These are phyloP conservation scores for Bryoglossum gracile DNA, from an alignment of 495 filamentous ascomycete genomes.

Conservation along the genomic window DNA sequence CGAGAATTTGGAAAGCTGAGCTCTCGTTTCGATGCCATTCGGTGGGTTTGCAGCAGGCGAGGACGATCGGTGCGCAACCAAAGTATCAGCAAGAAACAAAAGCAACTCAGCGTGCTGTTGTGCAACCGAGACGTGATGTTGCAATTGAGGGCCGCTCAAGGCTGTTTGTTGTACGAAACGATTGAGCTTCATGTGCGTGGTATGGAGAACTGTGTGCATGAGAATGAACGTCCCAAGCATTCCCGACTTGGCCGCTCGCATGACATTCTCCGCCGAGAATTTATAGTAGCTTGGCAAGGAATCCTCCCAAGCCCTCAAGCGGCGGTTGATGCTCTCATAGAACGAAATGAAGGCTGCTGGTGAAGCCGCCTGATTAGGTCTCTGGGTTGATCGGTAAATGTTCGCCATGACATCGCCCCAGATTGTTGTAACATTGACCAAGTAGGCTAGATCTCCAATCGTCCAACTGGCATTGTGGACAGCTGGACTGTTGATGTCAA, in stretches of 20 bases:
- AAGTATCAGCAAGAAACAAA: conserved; percentile 27
- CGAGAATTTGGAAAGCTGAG: conserved; percentile 25
- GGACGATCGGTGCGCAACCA: conserved; percentile 1
- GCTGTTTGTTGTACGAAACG: conserved; percentile 44
- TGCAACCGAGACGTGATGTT: conserved; percentile 34
- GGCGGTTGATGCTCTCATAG: conserved; percentile 39
- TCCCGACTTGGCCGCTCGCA: conserved; percentile 36
- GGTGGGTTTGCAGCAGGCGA: conserved; percentile 21
- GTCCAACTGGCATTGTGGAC: conserved; percentile 20
- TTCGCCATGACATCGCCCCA: conserved; percentile 58
- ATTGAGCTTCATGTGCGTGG: conserved; percentile 53
- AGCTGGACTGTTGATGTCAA: conserved; percentile 39
- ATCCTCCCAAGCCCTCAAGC: conserved; percentile 43
- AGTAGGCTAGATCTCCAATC: conserved; percentile 50
- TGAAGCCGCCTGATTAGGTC: conserved; percentile 29
- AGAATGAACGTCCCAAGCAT: conserved; percentile 47
- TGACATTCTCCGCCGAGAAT: conserved; percentile 46
- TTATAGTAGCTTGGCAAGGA: conserved; percentile 37
- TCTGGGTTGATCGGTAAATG: conserved; percentile 47
- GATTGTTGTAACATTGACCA: conserved; percentile 52
- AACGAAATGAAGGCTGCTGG: conserved; percentile 31
- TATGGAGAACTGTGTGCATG: conserved; percentile 56
- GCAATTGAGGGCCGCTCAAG: conserved; percentile 27
- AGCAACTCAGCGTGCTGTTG: conserved; percentile 38
- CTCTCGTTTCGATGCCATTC: too few species aligned